Base-by-base conservation (phyloP, 352 stramenopile genomes). In the Pythium insidiosum region DNA sequence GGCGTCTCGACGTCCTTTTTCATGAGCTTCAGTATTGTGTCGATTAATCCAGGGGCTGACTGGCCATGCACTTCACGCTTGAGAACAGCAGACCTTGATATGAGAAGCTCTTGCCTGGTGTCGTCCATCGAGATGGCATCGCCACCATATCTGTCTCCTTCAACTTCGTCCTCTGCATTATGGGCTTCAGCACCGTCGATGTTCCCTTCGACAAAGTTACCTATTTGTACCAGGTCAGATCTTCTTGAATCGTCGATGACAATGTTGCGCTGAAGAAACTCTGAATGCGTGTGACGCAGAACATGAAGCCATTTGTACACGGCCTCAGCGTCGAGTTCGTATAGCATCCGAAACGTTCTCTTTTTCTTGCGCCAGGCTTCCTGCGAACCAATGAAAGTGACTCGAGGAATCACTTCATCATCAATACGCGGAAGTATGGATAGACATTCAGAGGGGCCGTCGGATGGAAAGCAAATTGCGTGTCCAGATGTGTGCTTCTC, bases 401-500 rank as follows among this genome's bases (percentile, higher is more conserved):
- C 38, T 4, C 38, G 38, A 10, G 38, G 38, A 19, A 23, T 23
- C 3, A 34, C 38, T 34, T 16, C 4, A 1, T 13, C 6, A n/a
- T 40, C 30, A 33, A 24, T 12, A 23, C 5, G 34, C 13, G 43
- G 43, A 5, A 50, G 24, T 4, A 42, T 31, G 1, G 15, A 10
- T 1, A 22, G 2, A 19, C 30, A 42, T 12, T 31, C 2, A 24
- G 34, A 20, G 3, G 43, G 43, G 5, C 43, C 43, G 24, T 42
- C 23, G 1, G 43, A 50, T n/a, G 43, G 33, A n/a, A 50, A 50
- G 18, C 43, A 50, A 35, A 50, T 50, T 4, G 43, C 15, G 16
- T 50, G 43, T 9, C 43, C 43, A 6, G 30, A 34, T 9, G 30
- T 20, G 15, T 50, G 43, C 23, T 50, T 50, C 9, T 21, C 31